Base-by-base conservation (phyloP, 1,284 basidiomycete species). In the Meira nashicola region DNA sequence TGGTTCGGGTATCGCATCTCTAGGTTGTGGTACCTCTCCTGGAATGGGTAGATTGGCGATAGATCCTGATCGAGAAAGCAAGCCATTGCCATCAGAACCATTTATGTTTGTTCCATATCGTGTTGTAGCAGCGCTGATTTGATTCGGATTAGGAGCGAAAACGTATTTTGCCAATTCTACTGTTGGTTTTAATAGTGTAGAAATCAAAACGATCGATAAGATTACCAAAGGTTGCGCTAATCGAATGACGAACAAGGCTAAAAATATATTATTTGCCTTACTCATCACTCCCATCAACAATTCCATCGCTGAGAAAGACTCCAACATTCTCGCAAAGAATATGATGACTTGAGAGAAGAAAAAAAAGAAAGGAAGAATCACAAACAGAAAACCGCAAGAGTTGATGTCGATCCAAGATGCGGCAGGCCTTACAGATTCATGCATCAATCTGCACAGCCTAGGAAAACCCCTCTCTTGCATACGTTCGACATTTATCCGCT, bases 171-270 rank as follows among this genome's bases (percentile, higher is more conserved):
- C 14, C 2, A 38, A 19, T 10, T n/a, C 52, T 14, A 50, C 49
- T 43, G 58, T 19, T 37, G 66, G 68, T 3, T 61, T 41, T 17
- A 62, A 19, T 4, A 70, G 46, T 5, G 70, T 53, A 2, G 70
- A 70, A 7, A 60, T 38, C 9, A 66, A 46, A 10, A 57, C 61
- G 55, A 71, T 60, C 12, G 60, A 40, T 47, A 70, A 63, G 17
- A 71, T 65, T 21, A 53, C 53, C 46, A 41, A 54, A 12, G 66
- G 65, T 54, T 71, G 67, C 10, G 55, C 28, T 46, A 69, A 58
- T 23, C 69, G 67, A n/a, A 69, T 58, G 15, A 53, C 44, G 21
- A 57, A 57, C 25, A 71, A 54, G 1, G 64, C 58, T 10, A 40
- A 14, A 19, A 44, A 33, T 33, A 33, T 33, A 33, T 33, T 33